Base-by-base conservation (phyloP, 1,284 basidiomycete species). In the Microbotryum lychnidis-dioicae region DNA sequence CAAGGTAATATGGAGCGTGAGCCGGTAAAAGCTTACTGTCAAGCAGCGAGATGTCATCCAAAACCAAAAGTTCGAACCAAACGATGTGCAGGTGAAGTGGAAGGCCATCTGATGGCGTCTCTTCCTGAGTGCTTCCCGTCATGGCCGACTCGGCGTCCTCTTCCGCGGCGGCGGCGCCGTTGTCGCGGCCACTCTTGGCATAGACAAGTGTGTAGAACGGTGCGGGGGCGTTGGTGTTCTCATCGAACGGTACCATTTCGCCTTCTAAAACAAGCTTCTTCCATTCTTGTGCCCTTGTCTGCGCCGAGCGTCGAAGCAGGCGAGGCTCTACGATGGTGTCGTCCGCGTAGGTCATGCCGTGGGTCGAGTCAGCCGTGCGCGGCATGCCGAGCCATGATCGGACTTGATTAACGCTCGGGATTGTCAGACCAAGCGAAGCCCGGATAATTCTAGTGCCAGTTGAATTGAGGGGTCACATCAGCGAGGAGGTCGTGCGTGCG, bases 191-290 rank as follows among this genome's bases (percentile, higher is more conserved):
- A 3, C 10, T 27, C 25, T 67, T 62, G 20, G 56, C 58, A 23
- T 46, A 65, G 1, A 25, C 51, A 10, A 61, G 47, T 16, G 67
- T 66, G 70, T 77, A 78, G 63, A 80, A 80, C 70, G 79, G 78
- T 61, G 78, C 78, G 52, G 79, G 76, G 7, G 71, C 62, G 3
- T 66, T 66, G 70, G 58, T 72, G 63, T 14, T 75, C 29, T 84
- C 85, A 53, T 85, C 82, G 73, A 81, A 92, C 0, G 87, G 84
- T 6, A 92, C 84, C 82, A 93, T 89, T 75, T 94, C 91, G 1
- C 89, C 89, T 72, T 94, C 91, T 0, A 93, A 75, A 21, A 93
- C 83, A 37, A 87, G 47, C 16, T 42, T 42, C 6, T 4, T 42
- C 37, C 37, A 42, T 42, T 42, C 18, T 16, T 12, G 37, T 18